Percentiles rank a stretch among this genome's conserved stretches.
These are phyloP conservation scores for Aspergillus sp. DNA, from an alignment of 2,329 filamentous ascomycete genomes.

Conservation along the genomic window DNA sequence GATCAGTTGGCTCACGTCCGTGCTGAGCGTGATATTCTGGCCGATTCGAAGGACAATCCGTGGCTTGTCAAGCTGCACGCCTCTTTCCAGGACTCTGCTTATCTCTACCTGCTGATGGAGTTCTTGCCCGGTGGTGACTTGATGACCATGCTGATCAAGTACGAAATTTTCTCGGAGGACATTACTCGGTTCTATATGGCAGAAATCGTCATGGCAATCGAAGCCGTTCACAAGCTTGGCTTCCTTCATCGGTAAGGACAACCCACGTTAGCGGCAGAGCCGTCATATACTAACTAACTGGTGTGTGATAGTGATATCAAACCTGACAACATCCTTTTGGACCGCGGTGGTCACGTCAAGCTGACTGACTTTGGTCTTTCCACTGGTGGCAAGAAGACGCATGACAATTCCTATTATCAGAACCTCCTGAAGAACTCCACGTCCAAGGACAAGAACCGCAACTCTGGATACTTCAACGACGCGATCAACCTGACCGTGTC, in stretches of 20 bases:
- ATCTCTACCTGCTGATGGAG: constrained; percentile 99
- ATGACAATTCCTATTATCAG: constrained; percentile 98
- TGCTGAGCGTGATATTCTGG: constrained; percentile 94
- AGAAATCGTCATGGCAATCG: constrained; percentile 95
- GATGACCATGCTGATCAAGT: constrained; percentile 99
- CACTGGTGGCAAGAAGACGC: constrained; percentile 95
- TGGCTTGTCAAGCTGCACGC: constrained; percentile 99
- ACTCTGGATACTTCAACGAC: constrained; percentile 85
- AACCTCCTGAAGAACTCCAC: constrained; percentile 82
- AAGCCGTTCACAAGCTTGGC: constrained; percentile 94
- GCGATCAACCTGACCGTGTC: constrained; percentile 98
- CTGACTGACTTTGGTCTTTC: constrained; percentile 97
- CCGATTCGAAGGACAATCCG: constrained; percentile 92
- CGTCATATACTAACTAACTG: constrained; percentile 20
- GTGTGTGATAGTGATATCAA: constrained; percentile 80
- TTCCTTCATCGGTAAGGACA: constrained; percentile 88
- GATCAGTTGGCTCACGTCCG: constrained; percentile 97
- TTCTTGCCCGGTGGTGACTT: constrained; percentile 96
- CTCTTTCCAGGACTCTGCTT: constrained; percentile 94
- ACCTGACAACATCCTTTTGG: constrained; percentile 95
- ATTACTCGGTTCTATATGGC: constrained; percentile 99
- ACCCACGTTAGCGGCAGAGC: background rate
- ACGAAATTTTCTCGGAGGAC: constrained; percentile 98
- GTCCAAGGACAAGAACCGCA: constrained; percentile 72
- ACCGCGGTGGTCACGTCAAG: constrained; percentile 95